Conservation (phyloP, 345 rosid species). For the Gossypium herbaceum region DNA sequence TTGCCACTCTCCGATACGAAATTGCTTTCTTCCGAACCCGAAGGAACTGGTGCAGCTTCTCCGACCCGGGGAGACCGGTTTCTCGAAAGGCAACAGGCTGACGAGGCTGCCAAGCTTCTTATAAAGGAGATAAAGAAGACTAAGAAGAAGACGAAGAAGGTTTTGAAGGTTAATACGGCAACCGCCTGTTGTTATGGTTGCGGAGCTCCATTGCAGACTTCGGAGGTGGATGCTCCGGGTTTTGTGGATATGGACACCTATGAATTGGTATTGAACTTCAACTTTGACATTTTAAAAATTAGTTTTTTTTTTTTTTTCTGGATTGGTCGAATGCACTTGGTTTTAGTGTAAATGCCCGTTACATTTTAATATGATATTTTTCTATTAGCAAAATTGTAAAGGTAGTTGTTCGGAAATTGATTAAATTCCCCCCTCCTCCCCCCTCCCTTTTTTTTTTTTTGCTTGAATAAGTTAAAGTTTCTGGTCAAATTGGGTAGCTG, state of each 20-base stretch:
- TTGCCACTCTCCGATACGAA: slow-evolving; percentile 27
- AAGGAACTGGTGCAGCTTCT: slow-evolving; percentile 71
- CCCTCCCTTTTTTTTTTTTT: neutral
- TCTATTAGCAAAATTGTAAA: neutral
- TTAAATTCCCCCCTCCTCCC: neutral
- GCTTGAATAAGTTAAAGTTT: neutral
- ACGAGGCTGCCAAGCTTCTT: slow-evolving; percentile 49
- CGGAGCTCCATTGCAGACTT: slow-evolving; percentile 91
- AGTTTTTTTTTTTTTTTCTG: neutral
- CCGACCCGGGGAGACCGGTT: slow-evolving; percentile 72
- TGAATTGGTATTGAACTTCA: slow-evolving; percentile 48
- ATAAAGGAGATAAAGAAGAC: slow-evolving; percentile 43
- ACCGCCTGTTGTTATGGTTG: slow-evolving; percentile 77
- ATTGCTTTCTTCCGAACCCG: slow-evolving; percentile 31
- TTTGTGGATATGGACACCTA: slow-evolving; percentile 61
- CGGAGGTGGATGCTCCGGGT: slow-evolving; percentile 74
- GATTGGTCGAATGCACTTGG: neutral
- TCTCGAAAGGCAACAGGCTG: slow-evolving; percentile 53
- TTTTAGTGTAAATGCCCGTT: neutral
- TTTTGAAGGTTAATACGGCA: slow-evolving; percentile 37
- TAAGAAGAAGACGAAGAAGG: slow-evolving; percentile 36
- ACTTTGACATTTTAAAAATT: neutral
- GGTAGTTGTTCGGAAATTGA: neutral
- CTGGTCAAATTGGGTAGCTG: neutral
- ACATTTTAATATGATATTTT: neutral